Percentiles rank a stretch among this genome's conserved stretches.
Conservation (phyloP, 2,329 filamentous ascomycete species). For the Emmonsiellopsis sp. region DNA sequence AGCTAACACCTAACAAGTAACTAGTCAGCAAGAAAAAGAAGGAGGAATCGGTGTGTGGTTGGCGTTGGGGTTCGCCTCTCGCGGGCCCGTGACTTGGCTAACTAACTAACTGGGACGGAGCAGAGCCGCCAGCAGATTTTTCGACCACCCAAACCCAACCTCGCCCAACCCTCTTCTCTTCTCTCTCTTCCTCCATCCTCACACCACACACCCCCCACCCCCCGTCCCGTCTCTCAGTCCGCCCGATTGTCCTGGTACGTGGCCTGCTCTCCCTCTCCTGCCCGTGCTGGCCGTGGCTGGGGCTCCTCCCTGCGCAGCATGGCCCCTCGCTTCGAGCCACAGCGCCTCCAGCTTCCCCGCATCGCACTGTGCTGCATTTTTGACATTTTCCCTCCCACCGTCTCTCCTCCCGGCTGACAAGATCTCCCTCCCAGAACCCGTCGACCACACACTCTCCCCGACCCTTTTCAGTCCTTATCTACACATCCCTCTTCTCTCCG, state of each 20-base stretch:
- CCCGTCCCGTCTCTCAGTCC: background rate
- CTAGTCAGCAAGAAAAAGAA: too few species aligned
- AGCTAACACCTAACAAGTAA: too few species aligned
- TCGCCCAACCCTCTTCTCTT: background rate
- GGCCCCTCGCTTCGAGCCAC: slow-evolving; percentile 2
- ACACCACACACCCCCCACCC: background rate
- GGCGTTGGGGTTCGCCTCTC: too few species aligned
- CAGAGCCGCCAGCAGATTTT: too few species aligned
- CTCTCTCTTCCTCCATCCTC: background rate
- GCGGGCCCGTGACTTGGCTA: too few species aligned
- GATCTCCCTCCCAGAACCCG: too few species aligned
- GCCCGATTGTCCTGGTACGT: background rate
- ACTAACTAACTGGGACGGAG: too few species aligned
- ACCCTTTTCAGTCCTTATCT: slow-evolving; percentile 5
- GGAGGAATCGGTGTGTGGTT: too few species aligned
- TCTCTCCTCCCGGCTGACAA: background rate
- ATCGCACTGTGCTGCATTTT: slow-evolving; percentile 6
- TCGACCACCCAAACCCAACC: too few species aligned
- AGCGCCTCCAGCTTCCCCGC: slow-evolving; percentile 3
- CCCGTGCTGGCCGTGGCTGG: background rate
- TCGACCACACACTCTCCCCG: too few species aligned
- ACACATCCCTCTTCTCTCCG: slow-evolving; percentile 1
- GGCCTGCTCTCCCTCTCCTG: background rate
- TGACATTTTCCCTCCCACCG: background rate
- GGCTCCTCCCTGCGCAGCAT: background rate